Evolutionary conservation across 1,284 basidiomycete genomes (phyloP), one percentile per base, ranked within the genome.

Genomic region (Hymenochaete sp.): DNA sequence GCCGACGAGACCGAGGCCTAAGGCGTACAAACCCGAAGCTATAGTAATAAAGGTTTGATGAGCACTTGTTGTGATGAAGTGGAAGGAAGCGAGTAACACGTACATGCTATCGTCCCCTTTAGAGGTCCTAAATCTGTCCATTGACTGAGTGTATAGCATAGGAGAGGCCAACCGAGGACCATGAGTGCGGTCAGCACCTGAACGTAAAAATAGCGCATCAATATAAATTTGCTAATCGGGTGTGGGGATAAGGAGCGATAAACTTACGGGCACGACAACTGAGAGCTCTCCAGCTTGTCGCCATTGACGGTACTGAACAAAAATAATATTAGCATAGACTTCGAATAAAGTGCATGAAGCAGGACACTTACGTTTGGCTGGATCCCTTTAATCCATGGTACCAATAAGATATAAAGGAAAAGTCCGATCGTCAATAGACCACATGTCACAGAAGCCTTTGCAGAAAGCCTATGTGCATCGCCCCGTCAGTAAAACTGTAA

Each of bases 341-440:
- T 10, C 2, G 27, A 26, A 29, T 38, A 37, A 21, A 43, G 22
- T 33, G 29, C 18, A 19, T 35, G 16, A n/a, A 40, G 4, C 13
- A 13, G 26, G 21, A 40, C 9, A 22, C 79, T 52, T 60, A 87
- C 84, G 54, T 87, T 72, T 35, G 80, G 78, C 49, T 77, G 72
- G 42, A 74, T 67, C 7, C 80, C 82, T 48, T 71, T 70, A 19
- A 81, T 63, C 65, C 77, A 70, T 24, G 79, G 82, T 22, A 79
- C 64, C 36, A 79, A 58, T 9, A 87, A 60, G 27, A 87, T 70
- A 53, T 84, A 87, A 44, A 85, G 59, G 61, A 87, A 86, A n/a
- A 87, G 62, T 1, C 64, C 57, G 43, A 87, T 58, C 8, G 83
- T 85, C 21, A 75, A 60, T 16, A 70, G 56, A 10, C 75, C 80